phyloP scores from a whole-genome alignment of 176 grass and related monocot genomes.

The Otatea glauca region DNA sequence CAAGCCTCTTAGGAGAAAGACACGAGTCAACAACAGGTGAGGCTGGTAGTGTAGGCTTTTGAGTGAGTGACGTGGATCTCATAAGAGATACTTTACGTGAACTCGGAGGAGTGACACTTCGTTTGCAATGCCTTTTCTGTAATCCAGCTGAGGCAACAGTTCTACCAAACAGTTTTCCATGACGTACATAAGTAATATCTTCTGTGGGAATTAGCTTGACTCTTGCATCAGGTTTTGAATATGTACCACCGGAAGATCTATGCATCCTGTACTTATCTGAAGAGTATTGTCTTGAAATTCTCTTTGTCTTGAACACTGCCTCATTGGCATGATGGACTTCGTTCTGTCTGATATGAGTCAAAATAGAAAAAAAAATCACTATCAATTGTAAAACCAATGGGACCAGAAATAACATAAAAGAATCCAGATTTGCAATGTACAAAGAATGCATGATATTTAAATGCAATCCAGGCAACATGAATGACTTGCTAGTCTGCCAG shows the following conservation, averaged over 20 bases:
- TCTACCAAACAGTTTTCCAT: constrained; percentile 43
- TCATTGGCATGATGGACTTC: neutral
- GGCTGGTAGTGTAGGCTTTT: constrained; percentile 1
- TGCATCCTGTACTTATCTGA: constrained; percentile 18
- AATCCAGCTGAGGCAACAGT: constrained; percentile 25
- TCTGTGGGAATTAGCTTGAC: constrained; percentile 62
- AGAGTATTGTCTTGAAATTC: constrained; percentile 1
- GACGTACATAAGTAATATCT: constrained; percentile 53
- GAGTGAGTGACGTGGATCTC: neutral
- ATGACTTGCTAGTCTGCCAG: neutral
- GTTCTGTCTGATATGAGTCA: constrained; percentile 2
- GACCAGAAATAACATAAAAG: constrained; percentile 18
- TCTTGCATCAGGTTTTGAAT: constrained; percentile 57
- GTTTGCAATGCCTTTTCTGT: constrained; percentile 25
- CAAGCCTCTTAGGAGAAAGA: neutral
- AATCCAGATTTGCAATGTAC: neutral
- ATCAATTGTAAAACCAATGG: constrained; percentile 25
- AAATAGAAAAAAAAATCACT: constrained; percentile 17
- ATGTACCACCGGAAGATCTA: constrained; percentile 43
- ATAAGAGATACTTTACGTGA: constrained; percentile 38
- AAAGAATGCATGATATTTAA: constrained; percentile 24
- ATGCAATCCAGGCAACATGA: neutral
- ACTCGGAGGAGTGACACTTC: constrained; percentile 47
- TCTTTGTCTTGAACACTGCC: neutral
- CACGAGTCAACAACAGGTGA: neutral